phyloP scores from a whole-genome alignment of 306 rosid genomes.

The Ceratonia siliqua region DNA sequence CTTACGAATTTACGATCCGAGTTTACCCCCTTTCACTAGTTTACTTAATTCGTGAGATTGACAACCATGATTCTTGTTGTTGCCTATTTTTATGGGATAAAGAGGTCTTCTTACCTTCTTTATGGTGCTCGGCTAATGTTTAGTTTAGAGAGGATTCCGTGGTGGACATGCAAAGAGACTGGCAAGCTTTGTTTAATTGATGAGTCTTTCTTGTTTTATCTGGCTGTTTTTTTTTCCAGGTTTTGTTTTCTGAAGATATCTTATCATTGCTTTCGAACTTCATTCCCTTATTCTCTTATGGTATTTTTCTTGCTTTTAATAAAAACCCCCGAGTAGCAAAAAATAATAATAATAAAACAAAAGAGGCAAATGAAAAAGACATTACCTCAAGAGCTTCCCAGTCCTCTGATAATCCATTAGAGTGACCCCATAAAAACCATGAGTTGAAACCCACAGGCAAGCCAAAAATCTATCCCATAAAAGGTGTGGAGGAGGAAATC shows the following conservation, averaged over 20 bases:
- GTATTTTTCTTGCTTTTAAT: no score
- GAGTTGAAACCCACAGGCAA: neutral
- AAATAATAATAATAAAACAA: no score
- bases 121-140: neutral
- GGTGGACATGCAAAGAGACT: slow-evolving; percentile 4
- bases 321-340: no score
- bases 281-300: no score
- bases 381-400: neutral
- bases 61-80: no score
- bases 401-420: neutral
- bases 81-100: slow-evolving; percentile 7
- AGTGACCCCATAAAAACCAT: neutral
- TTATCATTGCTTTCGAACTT: no score
- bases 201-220: no score
- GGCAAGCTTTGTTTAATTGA: neutral
- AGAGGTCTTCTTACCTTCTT: neutral
- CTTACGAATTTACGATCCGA: no score
- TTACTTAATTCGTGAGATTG: no score
- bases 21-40: no score
- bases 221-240: no score
- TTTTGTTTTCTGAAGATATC: no score
- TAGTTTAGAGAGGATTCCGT: neutral
- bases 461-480: neutral
- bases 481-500: neutral
- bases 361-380: neutral